Base-by-base conservation (phyloP, 1,139 yeast species). In the Saccharomyces hybrid region DNA sequence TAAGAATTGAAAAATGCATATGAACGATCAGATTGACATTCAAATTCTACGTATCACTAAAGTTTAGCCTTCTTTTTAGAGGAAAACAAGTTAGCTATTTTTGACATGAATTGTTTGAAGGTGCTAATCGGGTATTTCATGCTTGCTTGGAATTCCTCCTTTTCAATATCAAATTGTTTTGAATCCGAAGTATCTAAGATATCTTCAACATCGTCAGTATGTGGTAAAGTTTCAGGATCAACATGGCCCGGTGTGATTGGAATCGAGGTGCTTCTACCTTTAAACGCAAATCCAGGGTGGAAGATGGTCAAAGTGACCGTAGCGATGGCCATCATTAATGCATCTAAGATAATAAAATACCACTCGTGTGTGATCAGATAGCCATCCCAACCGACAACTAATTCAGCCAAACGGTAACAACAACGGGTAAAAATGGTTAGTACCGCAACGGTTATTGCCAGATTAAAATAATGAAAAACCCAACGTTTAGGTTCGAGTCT, bases 351-450 rank as follows among this genome's bases (percentile, higher is more conserved):
- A 77, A 91, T 78, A 61, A 91, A 78, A 69, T 78, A 89, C 38
- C 78, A 78, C 70, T 93, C 98, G 63, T 83, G 84, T 1, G 74
- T 71, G 55, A 88, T 84, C 60, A 90, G 74, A 59, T 75, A 78
- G 0, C 97, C 96, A 4, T 64, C 53, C 82, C 90, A 90, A 14
- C 97, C 97, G 64, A 84, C 81, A 3, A 85, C 75, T 57, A 90
- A 77, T 69, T 91, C 97, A 23, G 83, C 80, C 53, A 89, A 83
- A 71, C 97, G 80, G 71, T 88, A 91, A 44, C 86, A 75, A 68
- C 95, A 87, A 70, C 97, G 81, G 52, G 82, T 77, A 63, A 80
- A 86, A 47, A 89, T 77, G 11, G 80, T 78, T 8, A 84, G 31
- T 2, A 85, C 84, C 0, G 87, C 76, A 8, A 73, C 50, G 0